These are phyloP conservation scores for Aspergillus haitiensis DNA, from an alignment of 495 filamentous ascomycete species.

Conservation along the genomic window DNA sequence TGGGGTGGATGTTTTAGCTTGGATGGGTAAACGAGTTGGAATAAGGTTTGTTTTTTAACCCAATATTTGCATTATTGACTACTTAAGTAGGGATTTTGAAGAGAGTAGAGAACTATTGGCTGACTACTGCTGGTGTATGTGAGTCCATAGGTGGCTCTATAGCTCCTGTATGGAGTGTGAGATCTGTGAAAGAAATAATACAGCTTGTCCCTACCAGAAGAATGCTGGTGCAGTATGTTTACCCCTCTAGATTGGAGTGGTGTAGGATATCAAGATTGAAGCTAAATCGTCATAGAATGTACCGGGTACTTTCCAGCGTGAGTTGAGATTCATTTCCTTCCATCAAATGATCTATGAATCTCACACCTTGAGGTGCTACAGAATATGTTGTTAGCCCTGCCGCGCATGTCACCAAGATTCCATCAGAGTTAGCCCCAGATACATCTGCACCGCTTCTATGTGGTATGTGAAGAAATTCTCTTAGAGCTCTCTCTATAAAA, in stretches of 20 bases:
- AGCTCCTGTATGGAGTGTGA: constrained; percentile 47
- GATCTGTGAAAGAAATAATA: constrained; percentile 49
- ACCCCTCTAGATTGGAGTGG: not conserved
- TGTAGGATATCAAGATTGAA: not conserved
- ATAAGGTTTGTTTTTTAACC: constrained; percentile 33
- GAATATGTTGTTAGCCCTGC: constrained; percentile 46
- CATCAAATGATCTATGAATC: not conserved
- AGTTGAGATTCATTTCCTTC: constrained; percentile 6
- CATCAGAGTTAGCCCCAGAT: constrained; percentile 34
- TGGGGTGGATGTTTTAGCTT: constrained; percentile 31
- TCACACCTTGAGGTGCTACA: constrained; percentile 11
- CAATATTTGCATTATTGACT: not conserved
- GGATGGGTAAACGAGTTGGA: constrained; percentile 41
- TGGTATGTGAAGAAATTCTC: constrained; percentile 28
- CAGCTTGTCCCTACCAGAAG: constrained; percentile 44
- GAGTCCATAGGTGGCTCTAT: constrained; percentile 41
- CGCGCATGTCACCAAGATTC: constrained; percentile 43
- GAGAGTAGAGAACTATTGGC: no score
- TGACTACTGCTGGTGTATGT: not conserved
- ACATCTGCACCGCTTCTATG: constrained; percentile 43
- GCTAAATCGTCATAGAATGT: constrained; percentile 35
- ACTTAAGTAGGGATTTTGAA: not conserved
- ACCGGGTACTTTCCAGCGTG: constrained; percentile 48
- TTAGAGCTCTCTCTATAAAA: no score
- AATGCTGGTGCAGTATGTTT: constrained; percentile 46